Base-by-base conservation (phyloP, 2,329 filamentous ascomycete genomes). In the Nemania serpens region DNA sequence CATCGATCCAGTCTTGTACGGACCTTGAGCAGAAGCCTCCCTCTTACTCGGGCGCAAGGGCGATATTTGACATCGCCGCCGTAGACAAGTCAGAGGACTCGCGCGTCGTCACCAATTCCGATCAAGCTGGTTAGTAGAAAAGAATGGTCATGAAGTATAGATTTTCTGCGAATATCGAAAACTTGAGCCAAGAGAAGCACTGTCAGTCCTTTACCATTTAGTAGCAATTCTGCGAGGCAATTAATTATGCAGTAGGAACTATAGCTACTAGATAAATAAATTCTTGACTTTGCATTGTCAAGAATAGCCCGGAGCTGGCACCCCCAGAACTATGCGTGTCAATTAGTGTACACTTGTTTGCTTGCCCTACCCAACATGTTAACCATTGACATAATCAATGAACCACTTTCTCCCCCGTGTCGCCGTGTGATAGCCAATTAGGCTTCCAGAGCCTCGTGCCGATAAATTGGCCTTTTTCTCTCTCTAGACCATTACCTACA, bases 71-170 rank as follows among this genome's bases (percentile, higher is more conserved):
- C 33, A 33, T 46, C 18, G 11, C 42, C 20, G 41, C 7, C 25
- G 17, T 46, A 22, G 42, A 55, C 51, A 46, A 55, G 51, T 39
- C 51, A 36, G 17, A 55, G 41, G 20, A n/a, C 13, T 37, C 25
- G 51, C 17, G 29, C 6, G 42, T 55, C n/a, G 9, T 55, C n/a
- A 5, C 29, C 25, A n/a, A 55, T 55, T 20, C 42, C 42, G 29
- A 39, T 7, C 42, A 55, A 46, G 13, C 51, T 55, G 6, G 51
- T 46, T 22, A 22, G 51, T 37, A 55, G 18, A 11, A 15, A 54
- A 11, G 25, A 55, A 46, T 13, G 2, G 12, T 29, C 33, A n/a
- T 13, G 17, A 22, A 20, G 39, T 55, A 37, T 18, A 13, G 34
- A 17, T 5, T 25, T 22, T 55, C 17, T 18, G 42, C 46, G 7